Evolutionary conservation across 129 eudicot species (phyloP).

Genomic region (Logfia minima): DNA sequence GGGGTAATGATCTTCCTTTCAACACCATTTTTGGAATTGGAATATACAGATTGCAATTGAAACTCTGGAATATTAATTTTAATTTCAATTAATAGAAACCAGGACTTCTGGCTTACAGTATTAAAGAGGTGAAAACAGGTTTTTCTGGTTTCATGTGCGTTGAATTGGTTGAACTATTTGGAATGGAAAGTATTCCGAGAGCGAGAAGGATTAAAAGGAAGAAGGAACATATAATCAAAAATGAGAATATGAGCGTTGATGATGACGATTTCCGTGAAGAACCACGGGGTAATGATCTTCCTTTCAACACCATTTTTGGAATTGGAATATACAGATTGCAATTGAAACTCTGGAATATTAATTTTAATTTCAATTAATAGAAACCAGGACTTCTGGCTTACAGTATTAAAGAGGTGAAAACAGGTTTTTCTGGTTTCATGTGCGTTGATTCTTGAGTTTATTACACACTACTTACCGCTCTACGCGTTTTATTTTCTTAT

Average conservation of each 20-base stretch:
- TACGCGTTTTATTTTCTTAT: not conserved
- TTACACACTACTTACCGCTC: not conserved
- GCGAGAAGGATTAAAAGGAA: slow-evolving; percentile 58
- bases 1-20: slow-evolving; percentile 52
- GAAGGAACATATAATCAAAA: slow-evolving; percentile 45
- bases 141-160: slow-evolving; percentile 10
- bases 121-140: no score
- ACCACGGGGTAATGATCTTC: slow-evolving; percentile 44
- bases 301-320: slow-evolving; percentile 61
- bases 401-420: no score
- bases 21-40: slow-evolving; percentile 48
- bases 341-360: not conserved
- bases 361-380: not conserved
- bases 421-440: not conserved
- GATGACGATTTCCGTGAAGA: slow-evolving; percentile 48
- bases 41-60: slow-evolving; percentile 1
- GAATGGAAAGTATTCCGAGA: slow-evolving; percentile 61
- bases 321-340: slow-evolving; percentile 6
- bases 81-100: not conserved
- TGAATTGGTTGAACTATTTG: slow-evolving; percentile 33
- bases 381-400: not conserved
- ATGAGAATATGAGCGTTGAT: slow-evolving; percentile 49
- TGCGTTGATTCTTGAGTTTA: slow-evolving; percentile 7
- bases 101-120: not conserved
- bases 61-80: not conserved